A percentile compares a stretch with the other conserved stretches of the same genome.
Conservation (phyloP, 225 moss, liverwort and hornwort genomes). For the Climacium dendroides region DNA sequence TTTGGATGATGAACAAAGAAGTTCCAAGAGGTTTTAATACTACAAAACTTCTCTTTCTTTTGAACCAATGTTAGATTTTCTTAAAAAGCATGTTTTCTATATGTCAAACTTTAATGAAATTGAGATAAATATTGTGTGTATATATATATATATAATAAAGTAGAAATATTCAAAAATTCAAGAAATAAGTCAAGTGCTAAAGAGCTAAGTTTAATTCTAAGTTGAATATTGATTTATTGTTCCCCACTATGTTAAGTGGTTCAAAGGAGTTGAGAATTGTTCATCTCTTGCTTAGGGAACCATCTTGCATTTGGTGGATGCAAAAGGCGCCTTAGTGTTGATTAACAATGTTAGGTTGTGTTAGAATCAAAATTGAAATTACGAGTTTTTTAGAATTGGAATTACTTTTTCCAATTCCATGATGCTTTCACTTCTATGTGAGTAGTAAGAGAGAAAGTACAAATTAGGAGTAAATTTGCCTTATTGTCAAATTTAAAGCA, state of each 20-base stretch:
- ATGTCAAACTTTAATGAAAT: not conserved
- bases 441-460: not conserved
- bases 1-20: rapidly evolving
- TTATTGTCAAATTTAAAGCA: not conserved
- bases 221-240: not conserved
- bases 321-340: not conserved
- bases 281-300: not conserved
- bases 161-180: not conserved
- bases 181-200: rapidly evolving
- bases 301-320: not conserved
- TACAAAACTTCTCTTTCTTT: not conserved
- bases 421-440: not conserved
- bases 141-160: too few relatives aligned
- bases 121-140: not conserved
- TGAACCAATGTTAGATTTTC: not conserved
- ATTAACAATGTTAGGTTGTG: not conserved
- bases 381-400: not conserved
- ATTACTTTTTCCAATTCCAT: rapidly evolving
- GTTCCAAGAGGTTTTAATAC: rapidly evolving
- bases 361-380: rapidly evolving
- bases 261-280: not conserved
- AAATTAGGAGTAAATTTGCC: not conserved
- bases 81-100: not conserved
- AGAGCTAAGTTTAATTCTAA: not conserved
- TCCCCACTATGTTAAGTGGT: rapidly evolving